Percentiles rank a stretch among this genome's conserved stretches.
phyloP scores from a whole-genome alignment of 2,329 filamentous ascomycete species.

The Coleophoma cylindrospora region DNA sequence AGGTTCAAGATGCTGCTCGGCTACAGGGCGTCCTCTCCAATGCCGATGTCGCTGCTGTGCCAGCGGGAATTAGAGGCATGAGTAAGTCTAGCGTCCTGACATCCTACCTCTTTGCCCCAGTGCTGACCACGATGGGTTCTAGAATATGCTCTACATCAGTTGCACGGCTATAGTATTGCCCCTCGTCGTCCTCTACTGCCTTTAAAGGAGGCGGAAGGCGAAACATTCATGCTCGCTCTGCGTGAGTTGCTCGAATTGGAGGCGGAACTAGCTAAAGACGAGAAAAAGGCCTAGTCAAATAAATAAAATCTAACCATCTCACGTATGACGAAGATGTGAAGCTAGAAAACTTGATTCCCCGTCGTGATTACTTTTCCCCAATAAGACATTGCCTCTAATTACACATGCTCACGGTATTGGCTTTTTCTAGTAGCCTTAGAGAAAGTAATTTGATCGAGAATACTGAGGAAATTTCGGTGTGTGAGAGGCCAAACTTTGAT shows the following conservation, averaged over 20 bases:
- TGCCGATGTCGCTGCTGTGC: background rate
- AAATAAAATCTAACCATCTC: too few relatives aligned
- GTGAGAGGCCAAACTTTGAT: too few relatives aligned
- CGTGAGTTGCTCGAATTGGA: background rate
- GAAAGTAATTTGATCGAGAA: too few relatives aligned
- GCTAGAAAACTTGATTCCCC: too few relatives aligned
- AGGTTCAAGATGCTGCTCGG: background rate
- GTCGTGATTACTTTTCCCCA: too few relatives aligned
- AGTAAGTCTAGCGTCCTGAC: background rate
- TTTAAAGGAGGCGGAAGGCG: background rate
- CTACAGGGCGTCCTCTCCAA: background rate
- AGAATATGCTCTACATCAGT: background rate
- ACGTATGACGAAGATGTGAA: too few relatives aligned
- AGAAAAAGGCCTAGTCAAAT: background rate
- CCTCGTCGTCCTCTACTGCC: background rate
- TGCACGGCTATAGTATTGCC: background rate
- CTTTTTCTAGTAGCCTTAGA: too few relatives aligned
- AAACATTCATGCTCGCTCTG: background rate
- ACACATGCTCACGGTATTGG: too few relatives aligned
- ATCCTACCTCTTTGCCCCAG: background rate
- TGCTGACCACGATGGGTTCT: background rate
- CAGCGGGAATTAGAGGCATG: background rate
- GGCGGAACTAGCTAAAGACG: background rate
- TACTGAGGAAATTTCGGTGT: too few relatives aligned
- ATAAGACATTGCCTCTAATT: too few relatives aligned